Conservation (phyloP, 2,329 filamentous ascomycete genomes). For the Cryoendolithus antarcticus region DNA sequence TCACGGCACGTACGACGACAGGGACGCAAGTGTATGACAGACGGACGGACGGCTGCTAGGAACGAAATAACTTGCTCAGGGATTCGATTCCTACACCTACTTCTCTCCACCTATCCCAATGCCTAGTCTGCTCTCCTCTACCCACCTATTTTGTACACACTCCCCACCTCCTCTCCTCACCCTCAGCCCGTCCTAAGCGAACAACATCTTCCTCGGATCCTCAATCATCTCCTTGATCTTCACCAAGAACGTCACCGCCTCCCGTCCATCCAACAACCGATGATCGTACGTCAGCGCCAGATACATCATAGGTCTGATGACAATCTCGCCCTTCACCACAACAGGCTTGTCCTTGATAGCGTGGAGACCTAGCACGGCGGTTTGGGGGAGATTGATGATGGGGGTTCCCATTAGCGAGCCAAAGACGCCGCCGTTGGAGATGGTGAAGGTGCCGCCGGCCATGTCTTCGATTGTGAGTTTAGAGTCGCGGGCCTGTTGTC, state of each 20-base stretch:
- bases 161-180: too few relatives aligned
- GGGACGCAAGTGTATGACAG: too few relatives aligned
- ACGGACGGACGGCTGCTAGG: too few relatives aligned
- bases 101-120: too few relatives aligned
- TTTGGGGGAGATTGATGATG: conserved; percentile 95
- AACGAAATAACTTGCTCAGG: too few relatives aligned
- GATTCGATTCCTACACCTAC: too few relatives aligned
- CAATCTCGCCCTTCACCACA: conserved; percentile 82
- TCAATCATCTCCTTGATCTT: conserved; percentile 98
- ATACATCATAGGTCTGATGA: conserved; percentile 99
- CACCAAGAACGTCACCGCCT: conserved; percentile 90
- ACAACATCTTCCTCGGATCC: conserved; percentile 82
- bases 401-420: conserved; percentile 95
- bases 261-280: conserved; percentile 83
- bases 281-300: conserved; percentile 96
- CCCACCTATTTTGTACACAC: too few relatives aligned
- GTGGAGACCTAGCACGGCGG: conserved; percentile 79
- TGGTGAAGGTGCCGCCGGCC: conserved; percentile 96
- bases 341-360: conserved; percentile 92
- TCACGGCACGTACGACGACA: too few relatives aligned
- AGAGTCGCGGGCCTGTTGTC: conserved; percentile 66
- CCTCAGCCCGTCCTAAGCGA: conserved; percentile 25
- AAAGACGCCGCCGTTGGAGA: conserved; percentile 94
- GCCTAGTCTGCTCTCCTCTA: too few relatives aligned
- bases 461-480: conserved; percentile 99